Percentiles rank a stretch among this genome's conserved stretches.
phyloP scores from a whole-genome alignment of 2,329 filamentous ascomycete species.

The Calonectria multiphialidica region DNA sequence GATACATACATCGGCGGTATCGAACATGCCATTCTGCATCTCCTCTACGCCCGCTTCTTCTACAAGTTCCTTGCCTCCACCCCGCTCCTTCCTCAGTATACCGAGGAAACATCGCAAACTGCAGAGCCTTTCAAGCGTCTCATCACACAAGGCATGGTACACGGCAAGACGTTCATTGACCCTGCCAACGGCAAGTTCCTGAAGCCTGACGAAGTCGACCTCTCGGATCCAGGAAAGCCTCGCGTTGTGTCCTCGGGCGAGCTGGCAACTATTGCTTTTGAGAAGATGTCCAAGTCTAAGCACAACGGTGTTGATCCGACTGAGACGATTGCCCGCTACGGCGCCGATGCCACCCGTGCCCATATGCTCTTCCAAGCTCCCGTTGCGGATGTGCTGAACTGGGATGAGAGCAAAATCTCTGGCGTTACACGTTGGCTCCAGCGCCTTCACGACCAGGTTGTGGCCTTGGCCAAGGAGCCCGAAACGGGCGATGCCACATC shows the following conservation, averaged over 20 bases:
- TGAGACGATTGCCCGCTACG: constrained; percentile 77
- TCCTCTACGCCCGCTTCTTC: constrained; percentile 90
- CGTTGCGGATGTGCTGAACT: constrained; percentile 85
- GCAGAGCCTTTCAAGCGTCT: constrained; percentile 86
- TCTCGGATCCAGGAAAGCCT: constrained; percentile 67
- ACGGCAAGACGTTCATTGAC: constrained; percentile 85
- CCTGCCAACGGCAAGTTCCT: constrained; percentile 82
- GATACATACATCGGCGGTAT: constrained; percentile 92
- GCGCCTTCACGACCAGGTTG: constrained; percentile 72
- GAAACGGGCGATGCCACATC: constrained; percentile 19
- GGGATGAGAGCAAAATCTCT: constrained; percentile 86
- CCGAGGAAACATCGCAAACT: constrained; percentile 46
- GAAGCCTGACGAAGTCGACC: constrained; percentile 79
- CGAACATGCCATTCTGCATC: constrained; percentile 90
- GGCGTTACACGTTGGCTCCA: constrained; percentile 86
- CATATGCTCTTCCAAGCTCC: constrained; percentile 93
- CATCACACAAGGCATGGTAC: constrained; percentile 93
- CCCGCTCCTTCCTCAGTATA: constrained; percentile 56
- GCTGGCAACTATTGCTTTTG: constrained; percentile 73
- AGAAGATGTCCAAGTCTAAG: constrained; percentile 98
- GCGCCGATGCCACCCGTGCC: constrained; percentile 85
- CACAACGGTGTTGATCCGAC: constrained; percentile 90
- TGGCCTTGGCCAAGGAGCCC: constrained; percentile 31
- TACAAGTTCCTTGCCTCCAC: constrained; percentile 84
- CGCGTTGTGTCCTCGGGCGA: constrained; percentile 72